Conservation (phyloP, 352 stramenopile species). For the Pythium brassicae region DNA sequence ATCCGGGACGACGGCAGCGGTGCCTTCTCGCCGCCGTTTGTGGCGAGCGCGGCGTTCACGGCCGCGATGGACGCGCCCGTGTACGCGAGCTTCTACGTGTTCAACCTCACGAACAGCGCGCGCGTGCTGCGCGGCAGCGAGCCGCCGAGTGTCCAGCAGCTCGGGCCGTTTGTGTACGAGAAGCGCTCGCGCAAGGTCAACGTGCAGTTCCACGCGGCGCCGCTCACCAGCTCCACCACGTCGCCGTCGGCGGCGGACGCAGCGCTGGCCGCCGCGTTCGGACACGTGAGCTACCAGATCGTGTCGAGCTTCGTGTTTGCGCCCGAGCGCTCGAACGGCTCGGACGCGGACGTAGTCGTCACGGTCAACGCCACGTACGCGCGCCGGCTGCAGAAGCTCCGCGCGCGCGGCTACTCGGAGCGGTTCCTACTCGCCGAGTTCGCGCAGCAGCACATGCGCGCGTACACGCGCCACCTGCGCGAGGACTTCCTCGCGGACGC, state of each 20-base stretch:
- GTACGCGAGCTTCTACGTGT: conserved; percentile 62
- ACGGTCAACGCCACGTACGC: conserved; percentile 62
- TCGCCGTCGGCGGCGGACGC: neutral
- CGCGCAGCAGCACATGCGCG: conserved; percentile 39
- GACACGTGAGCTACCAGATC: conserved; percentile 49
- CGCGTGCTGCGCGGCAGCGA: conserved; percentile 26
- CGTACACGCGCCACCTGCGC: conserved; percentile 37
- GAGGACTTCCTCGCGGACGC: conserved; percentile 50
- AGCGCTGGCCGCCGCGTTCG: conserved; percentile 17
- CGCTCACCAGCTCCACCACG: conserved; percentile 2
- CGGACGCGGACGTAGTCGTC: conserved; percentile 44
- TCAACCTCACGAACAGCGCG: conserved; percentile 64
- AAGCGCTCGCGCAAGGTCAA: conserved; percentile 55
- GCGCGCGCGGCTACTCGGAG: conserved; percentile 39
- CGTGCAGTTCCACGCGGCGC: conserved; percentile 28
- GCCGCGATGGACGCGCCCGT: conserved; percentile 46
- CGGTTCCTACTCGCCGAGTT: conserved; percentile 56
- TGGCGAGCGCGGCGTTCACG: conserved; percentile 25
- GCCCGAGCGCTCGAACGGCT: conserved; percentile 52
- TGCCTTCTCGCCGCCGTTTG: conserved; percentile 9
- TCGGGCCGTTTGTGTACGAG: conserved; percentile 69
- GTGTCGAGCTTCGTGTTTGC: conserved; percentile 39
- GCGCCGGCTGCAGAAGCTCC: conserved; percentile 43
- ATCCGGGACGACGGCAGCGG: conserved; percentile 3
- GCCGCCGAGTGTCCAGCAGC: conserved; percentile 32